Evolutionary conservation across 371 early-diverging fungal genomes (phyloP), one percentile per base, ranked within the genome.

Genomic region (Zancudomyces culisetae): DNA sequence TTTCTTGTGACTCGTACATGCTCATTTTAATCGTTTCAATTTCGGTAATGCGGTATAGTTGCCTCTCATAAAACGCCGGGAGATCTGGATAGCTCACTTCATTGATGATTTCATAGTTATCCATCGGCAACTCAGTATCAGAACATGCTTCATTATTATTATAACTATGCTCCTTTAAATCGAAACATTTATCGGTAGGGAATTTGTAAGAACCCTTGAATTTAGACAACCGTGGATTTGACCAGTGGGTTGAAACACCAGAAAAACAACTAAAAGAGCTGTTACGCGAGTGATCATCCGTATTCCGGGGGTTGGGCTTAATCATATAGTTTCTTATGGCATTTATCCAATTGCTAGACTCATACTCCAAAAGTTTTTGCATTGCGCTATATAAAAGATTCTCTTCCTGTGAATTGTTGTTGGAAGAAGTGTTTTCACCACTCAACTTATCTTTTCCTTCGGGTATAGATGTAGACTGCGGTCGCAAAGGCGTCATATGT

Each of bases 271-370:
- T n/a, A n/a, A n/a, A n/a, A n/a, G n/a, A n/a, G n/a, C n/a, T n/a
- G n/a, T n/a, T n/a, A n/a, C n/a, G n/a, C n/a, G n/a, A n/a, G n/a
- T n/a, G n/a, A 19, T 27, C 30, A 39, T 43, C 27, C 8, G 24
- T 29, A 8, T 15, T 2, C 10, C 8, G 29, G 48, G n/a, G 24
- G 26, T 15, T 15, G 29, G 20, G 24, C 29, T 27, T n/a, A 13
- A 48, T 48, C 52, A 51, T 51, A 8, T 29, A 51, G 8, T 43
- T n/a, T 26, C 52, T 42, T 3, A 51, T 51, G 18, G 60, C 56
- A 29, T 51, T 52, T 40, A 67, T 58, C 67, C 67, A 67, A 45
- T 62, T 56, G 35, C 59, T 40, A 23, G 67, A 51, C 42, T 67
- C 67, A 10, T 68, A 51, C 41, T 51, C 52, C 4, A 27, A 4